Evolutionary conservation across 139 green algal genomes (phyloP), one percentile per base, ranked within the genome.

Genomic region (Picochlorum sp.): DNA sequence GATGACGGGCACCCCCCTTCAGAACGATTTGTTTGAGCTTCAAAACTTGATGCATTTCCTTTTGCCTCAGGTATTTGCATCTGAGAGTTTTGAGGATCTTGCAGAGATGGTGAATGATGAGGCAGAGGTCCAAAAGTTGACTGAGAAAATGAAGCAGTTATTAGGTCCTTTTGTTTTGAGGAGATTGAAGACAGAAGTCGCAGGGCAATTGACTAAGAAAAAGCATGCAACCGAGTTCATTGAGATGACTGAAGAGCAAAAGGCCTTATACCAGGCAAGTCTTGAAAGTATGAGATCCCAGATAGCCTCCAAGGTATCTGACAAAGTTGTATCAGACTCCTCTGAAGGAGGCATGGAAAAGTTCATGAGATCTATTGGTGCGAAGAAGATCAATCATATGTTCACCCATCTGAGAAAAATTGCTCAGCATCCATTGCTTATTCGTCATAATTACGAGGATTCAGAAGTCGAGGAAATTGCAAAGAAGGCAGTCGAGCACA

Each of bases 331-430:
- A 4, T 44, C 30, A 2, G 73, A 71, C 21, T 37, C 45, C 21
- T 61, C 58, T 44, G 38, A 78, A 57, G 56, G 23, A 14, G 57
- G 34, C 30, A 13, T 61, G 38, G 58, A 70, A 18, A 57, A 67
- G 30, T 62, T 73, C 18, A 21, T 75, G 57, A 67, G 62, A 65
- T 59, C 69, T 31, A 52, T 82, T 65, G 81, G 86, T 55, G 70
- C 64, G 55, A 68, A 78, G 64, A 81, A 86, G 37, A 76, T 95
- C 37, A 82, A 76, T 71, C 89, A 94, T 78, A 83, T 96, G 57
- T 97, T 97, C 72, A 87, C 83, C 2, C 82, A 95, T 75, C 79
- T 97, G 63, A 78, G 92, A 45, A 97, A 97, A 77, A 81, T 95
- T 15, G 88, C 90, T 44, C 88, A 95, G 77, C 92, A 97, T 79